These are phyloP conservation scores for Cordyceps militaris DNA, from an alignment of 2,329 filamentous ascomycete genomes.

Conservation along the genomic window DNA sequence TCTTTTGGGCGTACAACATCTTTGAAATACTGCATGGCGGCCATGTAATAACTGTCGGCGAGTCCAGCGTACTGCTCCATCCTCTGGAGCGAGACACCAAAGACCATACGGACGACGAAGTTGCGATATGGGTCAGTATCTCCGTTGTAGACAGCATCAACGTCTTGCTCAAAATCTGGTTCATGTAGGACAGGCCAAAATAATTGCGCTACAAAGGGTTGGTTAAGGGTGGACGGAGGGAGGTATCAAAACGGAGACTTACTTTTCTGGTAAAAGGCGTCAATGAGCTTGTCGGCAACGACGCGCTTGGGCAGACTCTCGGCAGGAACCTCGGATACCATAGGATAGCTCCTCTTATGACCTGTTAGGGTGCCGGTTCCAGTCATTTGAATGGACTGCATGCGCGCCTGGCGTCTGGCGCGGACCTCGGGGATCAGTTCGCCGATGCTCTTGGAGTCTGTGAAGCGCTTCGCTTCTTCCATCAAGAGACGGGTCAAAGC, in stretches of 20 bases:
- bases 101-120: conserved; percentile 82
- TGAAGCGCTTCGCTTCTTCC: conserved; percentile 92
- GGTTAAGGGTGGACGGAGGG: conserved; percentile 9
- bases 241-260: conserved; percentile 20
- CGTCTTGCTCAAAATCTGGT: conserved; percentile 63
- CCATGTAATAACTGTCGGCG: conserved; percentile 90
- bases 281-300: conserved; percentile 70
- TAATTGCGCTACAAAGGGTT: conserved; percentile 59
- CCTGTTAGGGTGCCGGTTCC: conserved; percentile 39
- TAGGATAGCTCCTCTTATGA: conserved; percentile 81
- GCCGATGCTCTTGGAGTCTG: conserved; percentile 82
- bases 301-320: conserved; percentile 64
- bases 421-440: conserved; percentile 76
- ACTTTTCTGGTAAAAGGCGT: conserved; percentile 84
- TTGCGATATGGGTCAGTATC: conserved; percentile 74
- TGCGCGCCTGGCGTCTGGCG: conserved; percentile 46
- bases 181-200: conserved; percentile 87
- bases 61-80: conserved; percentile 88
- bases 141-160: conserved; percentile 74
- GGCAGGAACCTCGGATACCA: conserved; percentile 79
- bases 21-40: conserved; percentile 79
- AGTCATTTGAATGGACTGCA: conserved; percentile 53
- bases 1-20: conserved; percentile 82
- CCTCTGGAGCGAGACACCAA: conserved; percentile 92
- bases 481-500: conserved; percentile 92